These are phyloP conservation scores for Solanum chmielewskii DNA, from an alignment of 257 asterid genomes.

Conservation along the genomic window DNA sequence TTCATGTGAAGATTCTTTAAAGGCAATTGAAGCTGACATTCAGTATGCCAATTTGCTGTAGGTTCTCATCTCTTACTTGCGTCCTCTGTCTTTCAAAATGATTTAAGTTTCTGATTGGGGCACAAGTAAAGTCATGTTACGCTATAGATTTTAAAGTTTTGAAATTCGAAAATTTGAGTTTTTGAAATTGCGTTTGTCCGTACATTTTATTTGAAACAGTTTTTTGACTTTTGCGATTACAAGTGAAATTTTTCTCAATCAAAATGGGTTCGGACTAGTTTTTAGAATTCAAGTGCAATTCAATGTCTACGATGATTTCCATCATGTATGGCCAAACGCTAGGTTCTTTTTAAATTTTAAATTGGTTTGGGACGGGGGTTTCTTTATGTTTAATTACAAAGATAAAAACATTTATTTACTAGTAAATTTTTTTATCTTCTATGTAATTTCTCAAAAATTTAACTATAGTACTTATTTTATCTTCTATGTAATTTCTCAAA, in stretches of 20 bases:
- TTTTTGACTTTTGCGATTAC: not conserved
- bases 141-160: not conserved
- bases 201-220: too few species aligned
- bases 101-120: not conserved
- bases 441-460: not conserved
- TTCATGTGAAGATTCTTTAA: conserved; percentile 36
- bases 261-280: not conserved
- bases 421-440: not conserved
- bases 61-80: conserved; percentile 5
- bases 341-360: not conserved
- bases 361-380: not conserved
- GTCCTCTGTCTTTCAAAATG: too few species aligned
- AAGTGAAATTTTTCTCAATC: not conserved
- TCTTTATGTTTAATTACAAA: not conserved
- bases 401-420: not conserved
- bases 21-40: conserved; percentile 39
- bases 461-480: too few species aligned
- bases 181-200: too few species aligned
- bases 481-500: too few species aligned
- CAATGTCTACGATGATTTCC: not conserved
- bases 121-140: not conserved
- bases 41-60: conserved; percentile 51
- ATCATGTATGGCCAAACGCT: not conserved
- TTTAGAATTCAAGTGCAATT: not conserved
- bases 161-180: not conserved